Evolutionary conservation across 1,284 basidiomycete species (phyloP), one percentile per base, ranked within the genome.

Genomic region (Rhodotorula sp.): DNA sequence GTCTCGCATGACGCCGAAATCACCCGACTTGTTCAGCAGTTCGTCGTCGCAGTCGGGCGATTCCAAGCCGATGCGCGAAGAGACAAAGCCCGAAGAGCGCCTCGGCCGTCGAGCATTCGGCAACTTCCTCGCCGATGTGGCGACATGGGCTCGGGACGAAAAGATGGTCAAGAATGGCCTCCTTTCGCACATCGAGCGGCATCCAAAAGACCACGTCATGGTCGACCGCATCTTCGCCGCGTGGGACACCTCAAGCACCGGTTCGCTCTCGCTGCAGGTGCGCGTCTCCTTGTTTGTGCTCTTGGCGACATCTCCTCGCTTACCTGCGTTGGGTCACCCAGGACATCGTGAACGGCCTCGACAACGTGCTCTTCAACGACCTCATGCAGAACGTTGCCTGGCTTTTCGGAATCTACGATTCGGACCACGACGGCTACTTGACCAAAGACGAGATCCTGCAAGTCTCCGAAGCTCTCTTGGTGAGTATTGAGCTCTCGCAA

Each of bases 331-430:
- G 21, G 52, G 18, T 28, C 43, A 43, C 66, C 14, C 80, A 97
- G 90, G 94, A 99, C 80, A 85, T 99, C 43, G 89, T 99, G 12
- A 86, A 85, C 52, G 97, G 95, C 2, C 83, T 99, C 58, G 90
- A 97, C 78, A 89, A 89, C 19, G 90, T 97, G 67, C 92, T 98
- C 88, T 92, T 93, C 81, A 95, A 93, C 74, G 97, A 97, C 80
- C 84, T 99, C 72, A 97, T 98, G 93, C 92, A 94, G 72, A 95
- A 92, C 78, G 97, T 98, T 77, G 92, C 97, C 80, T 98, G 95
- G 94, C 95, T 99, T 83, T 98, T 99, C 83, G 90, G 91, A 76
- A 81, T 99, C 63, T 93, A 97, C 77, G 94, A 97, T 83, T 95
- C 95, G 82, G 90, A 98, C 81, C 93, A 92, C 75, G 94, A 98